These are phyloP conservation scores for Trichosanthes cucumerina DNA, from an alignment of 306 rosid species.

Conservation along the genomic window DNA sequence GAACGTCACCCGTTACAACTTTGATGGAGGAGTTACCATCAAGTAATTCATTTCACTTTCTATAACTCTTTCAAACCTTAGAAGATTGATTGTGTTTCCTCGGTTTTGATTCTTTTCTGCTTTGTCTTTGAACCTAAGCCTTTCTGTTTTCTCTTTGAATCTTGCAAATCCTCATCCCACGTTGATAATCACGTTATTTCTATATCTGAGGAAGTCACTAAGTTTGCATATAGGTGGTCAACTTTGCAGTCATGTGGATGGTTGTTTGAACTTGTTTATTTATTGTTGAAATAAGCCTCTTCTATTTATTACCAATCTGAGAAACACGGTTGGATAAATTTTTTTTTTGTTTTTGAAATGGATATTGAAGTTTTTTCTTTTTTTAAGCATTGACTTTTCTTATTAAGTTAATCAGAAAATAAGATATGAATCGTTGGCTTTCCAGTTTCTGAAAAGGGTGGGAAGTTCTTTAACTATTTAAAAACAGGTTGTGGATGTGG, in stretches of 20 bases:
- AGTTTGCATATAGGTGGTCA: neutral
- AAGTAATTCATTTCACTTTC: conserved; percentile 41
- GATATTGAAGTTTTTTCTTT: neutral
- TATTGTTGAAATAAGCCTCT: neutral
- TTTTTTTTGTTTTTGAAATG: neutral
- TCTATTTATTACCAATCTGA: neutral
- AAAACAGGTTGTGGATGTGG: neutral
- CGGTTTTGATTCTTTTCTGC: neutral
- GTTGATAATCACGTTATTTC: neutral
- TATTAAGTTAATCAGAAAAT: neutral
- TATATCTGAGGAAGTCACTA: neutral
- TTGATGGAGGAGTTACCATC: conserved; percentile 77
- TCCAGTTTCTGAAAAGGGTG: neutral
- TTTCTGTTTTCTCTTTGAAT: neutral
- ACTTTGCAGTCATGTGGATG: neutral
- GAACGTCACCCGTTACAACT: conserved; percentile 61
- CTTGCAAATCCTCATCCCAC: neutral
- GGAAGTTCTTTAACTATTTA: neutral
- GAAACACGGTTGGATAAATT: neutral
- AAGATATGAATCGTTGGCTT: neutral
- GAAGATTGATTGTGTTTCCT: neutral
- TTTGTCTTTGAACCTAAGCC: neutral
- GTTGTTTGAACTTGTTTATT: neutral
- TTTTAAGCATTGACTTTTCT: neutral
- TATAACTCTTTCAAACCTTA: neutral